Evolutionary conservation across 1,139 yeast species (phyloP), one percentile per base, ranked within the genome.

Genomic region (Debaryomyces psychrophilus): DNA sequence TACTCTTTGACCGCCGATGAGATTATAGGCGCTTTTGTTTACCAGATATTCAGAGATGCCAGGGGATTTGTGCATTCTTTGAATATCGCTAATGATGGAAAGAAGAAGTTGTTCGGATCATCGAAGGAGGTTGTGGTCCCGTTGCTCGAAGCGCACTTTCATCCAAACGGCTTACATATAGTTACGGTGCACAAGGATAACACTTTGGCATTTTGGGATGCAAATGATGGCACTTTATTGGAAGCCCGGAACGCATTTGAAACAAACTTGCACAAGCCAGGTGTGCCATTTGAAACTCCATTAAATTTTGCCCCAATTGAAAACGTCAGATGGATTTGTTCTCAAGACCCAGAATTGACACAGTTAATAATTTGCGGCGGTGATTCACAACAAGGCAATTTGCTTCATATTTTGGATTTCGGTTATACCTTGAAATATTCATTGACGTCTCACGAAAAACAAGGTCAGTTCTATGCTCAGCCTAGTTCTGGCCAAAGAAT

Each of bases 161-260:
- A 92, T 62, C 99, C 99, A 2, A 90, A 90, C 61, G 97, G 98
- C 0, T 76, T 90, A 39, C 96, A 92, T 62, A 70, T 90, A 5
- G 76, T 88, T 12, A 85, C 96, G 0, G 79, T 83, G 1, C 95
- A 92, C 61, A 81, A 71, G 15, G 97, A 92, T 57, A 93, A 92
- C 43, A 79, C 95, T 0, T 59, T 95, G 39, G 96, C 82, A 4
- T 93, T 93, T 58, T 95, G 98, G 97, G 99, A 93, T 64, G 85
- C 89, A 0, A 77, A 82, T 31, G 84, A 85, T 35, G 96, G 95
- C 0, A 80, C 81, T 11, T 67, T 85, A 39, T 70, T 93, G 6
- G 85, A 84, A 46, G 92, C 97, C 0, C 77, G 98, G 55, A 80
- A 89, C 1, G 55, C 87, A 6, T 77, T 79, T 48, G 95, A 87